Conservation (phyloP, 2,329 filamentous ascomycete genomes). For the Aspergillus sp. region DNA sequence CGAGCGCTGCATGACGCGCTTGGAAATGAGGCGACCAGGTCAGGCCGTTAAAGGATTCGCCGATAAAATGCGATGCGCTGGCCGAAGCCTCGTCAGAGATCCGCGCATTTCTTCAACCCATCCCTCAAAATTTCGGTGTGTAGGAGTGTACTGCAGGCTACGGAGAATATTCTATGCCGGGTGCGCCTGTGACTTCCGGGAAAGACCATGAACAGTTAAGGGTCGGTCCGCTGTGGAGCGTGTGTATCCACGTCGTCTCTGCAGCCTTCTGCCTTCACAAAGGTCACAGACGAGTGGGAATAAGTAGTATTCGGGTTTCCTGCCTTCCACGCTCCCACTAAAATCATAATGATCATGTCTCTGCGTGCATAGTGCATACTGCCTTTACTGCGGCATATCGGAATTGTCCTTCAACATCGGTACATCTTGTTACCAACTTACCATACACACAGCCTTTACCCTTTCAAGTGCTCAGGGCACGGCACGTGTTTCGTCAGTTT, state of each 20-base stretch:
- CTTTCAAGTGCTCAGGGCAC: neutral
- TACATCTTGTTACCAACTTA: neutral
- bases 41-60: neutral
- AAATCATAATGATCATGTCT: neutral
- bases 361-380: neutral
- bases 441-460: neutral
- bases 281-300: neutral
- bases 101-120: neutral
- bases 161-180: neutral
- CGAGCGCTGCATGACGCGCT: too few species aligned
- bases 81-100: neutral
- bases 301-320: neutral
- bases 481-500: neutral
- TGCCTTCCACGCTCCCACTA: too few species aligned
- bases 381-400: neutral
- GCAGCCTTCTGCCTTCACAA: neutral
- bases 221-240: slow-evolving; percentile 10
- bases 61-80: neutral
- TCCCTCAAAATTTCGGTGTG: neutral
- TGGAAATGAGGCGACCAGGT: neutral
- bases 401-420: neutral
- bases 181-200: neutral
- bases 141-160: too few species aligned
- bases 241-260: neutral
- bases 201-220: neutral